phyloP scores from a whole-genome alignment of 257 asterid genomes.

The Nicotiana undulata region DNA sequence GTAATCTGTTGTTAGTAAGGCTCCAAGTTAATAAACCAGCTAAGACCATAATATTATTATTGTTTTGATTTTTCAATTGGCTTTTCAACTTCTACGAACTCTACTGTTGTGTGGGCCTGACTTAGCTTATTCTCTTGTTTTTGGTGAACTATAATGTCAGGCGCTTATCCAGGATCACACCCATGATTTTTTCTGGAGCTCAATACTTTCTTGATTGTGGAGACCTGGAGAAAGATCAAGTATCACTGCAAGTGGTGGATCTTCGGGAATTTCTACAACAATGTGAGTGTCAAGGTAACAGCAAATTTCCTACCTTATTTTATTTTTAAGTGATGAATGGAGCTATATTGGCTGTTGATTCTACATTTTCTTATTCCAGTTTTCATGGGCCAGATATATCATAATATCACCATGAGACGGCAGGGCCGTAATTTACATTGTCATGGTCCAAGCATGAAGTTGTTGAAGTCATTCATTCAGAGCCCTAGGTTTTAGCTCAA shows the following conservation, averaged over 20 bases:
- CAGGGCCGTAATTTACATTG: background rate
- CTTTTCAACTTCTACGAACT: background rate
- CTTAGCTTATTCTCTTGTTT: background rate
- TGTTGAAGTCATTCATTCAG: background rate
- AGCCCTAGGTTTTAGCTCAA: constrained; percentile 10
- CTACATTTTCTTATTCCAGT: constrained; percentile 3
- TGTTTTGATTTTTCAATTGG: background rate
- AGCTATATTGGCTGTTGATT: background rate
- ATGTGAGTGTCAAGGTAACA: background rate
- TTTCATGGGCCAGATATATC: background rate
- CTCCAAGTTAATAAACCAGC: background rate
- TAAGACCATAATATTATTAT: background rate
- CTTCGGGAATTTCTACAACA: background rate
- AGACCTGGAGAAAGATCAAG: background rate
- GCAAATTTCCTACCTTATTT: background rate
- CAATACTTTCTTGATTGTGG: background rate
- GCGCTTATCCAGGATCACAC: background rate
- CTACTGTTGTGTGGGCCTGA: background rate
- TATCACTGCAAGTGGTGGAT: background rate
- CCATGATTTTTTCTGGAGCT: background rate
- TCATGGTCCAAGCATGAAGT: background rate
- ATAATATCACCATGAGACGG: background rate
- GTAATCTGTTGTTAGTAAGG: background rate
- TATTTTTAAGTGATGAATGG: background rate
- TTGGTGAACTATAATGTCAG: background rate